Conservation (phyloP, 2,329 filamentous ascomycete species). For the Paecilomyces sp. region DNA sequence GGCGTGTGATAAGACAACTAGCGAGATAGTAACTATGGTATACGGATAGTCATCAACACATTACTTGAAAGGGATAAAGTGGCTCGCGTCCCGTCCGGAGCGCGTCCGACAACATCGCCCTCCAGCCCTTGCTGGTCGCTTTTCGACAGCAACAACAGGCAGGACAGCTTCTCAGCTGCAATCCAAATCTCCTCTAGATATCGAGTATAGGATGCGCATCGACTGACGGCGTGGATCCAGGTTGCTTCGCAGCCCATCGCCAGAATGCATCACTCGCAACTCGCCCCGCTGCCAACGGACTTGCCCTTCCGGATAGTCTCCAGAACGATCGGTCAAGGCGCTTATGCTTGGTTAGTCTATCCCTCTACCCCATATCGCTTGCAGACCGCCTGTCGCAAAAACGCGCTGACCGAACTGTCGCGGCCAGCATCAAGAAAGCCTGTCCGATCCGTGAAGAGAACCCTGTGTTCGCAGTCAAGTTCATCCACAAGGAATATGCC, state of each 20-base stretch:
- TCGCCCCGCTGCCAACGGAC: conserved; percentile 74
- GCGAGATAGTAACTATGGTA: not conserved
- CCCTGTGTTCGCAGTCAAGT: conserved; percentile 92
- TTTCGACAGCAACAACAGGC: not conserved
- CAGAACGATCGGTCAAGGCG: conserved; percentile 91
- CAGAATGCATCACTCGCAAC: conserved; percentile 67
- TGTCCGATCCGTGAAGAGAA: conserved; percentile 60
- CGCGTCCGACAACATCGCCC: conserved; percentile 6
- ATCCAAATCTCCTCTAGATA: not conserved
- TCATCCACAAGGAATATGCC: conserved; percentile 97
- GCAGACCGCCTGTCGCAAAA: not conserved
- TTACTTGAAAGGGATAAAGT: conserved; percentile 31
- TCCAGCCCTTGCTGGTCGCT: conserved; percentile 13
- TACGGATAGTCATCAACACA: conserved; percentile 16
- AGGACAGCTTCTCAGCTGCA: not conserved
- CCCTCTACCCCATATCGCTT: conserved; percentile 1
- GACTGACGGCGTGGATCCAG: not conserved
- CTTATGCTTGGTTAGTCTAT: conserved; percentile 78
- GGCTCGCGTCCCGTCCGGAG: conserved; percentile 17
- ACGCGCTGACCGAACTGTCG: not conserved
- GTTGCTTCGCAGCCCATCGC: conserved; percentile 13
- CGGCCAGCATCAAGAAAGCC: conserved; percentile 79
- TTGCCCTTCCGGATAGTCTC: conserved; percentile 92
- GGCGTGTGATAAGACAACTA: not conserved
- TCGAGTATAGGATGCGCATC: not conserved